These are phyloP conservation scores for Hypoxylon sp. DNA, from an alignment of 2,329 filamentous ascomycete genomes.

Conservation along the genomic window DNA sequence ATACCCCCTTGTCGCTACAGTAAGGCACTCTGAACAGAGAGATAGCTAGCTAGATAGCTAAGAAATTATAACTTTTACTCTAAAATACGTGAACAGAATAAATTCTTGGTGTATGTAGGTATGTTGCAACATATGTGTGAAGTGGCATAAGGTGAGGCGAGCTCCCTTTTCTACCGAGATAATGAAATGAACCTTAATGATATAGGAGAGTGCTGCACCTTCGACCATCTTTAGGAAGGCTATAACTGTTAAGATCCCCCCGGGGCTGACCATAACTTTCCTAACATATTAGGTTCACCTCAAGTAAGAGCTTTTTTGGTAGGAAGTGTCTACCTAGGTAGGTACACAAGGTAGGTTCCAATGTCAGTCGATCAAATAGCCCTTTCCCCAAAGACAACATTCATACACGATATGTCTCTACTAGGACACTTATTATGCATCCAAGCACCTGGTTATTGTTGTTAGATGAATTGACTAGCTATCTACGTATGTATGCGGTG, in stretches of 20 bases:
- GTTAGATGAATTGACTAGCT: no score
- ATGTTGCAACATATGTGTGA: neutral
- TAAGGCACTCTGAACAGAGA: constrained; percentile 17
- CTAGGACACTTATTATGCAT: neutral
- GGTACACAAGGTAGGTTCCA: no score
- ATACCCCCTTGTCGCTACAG: constrained; percentile 34
- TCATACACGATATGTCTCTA: neutral
- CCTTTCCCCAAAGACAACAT: no score
- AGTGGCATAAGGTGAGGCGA: neutral
- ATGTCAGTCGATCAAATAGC: no score
- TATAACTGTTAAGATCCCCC: no score
- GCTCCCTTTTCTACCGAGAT: neutral
- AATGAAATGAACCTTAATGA: no score
- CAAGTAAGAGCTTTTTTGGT: no score
- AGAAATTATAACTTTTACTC: neutral
- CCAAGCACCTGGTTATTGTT: neutral
- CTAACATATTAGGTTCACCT: no score
- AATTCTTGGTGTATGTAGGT: neutral
- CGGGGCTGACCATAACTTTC: no score
- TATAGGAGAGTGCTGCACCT: no score
- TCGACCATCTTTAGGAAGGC: no score
- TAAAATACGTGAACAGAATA: neutral
- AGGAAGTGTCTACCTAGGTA: no score
- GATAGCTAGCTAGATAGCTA: constrained; percentile 7
- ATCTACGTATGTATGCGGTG: neutral